A percentile compares a stretch with the other conserved stretches of the same genome.
phyloP scores from a whole-genome alignment of 2,329 filamentous ascomycete species.

The Sporothrix brasiliensis region DNA sequence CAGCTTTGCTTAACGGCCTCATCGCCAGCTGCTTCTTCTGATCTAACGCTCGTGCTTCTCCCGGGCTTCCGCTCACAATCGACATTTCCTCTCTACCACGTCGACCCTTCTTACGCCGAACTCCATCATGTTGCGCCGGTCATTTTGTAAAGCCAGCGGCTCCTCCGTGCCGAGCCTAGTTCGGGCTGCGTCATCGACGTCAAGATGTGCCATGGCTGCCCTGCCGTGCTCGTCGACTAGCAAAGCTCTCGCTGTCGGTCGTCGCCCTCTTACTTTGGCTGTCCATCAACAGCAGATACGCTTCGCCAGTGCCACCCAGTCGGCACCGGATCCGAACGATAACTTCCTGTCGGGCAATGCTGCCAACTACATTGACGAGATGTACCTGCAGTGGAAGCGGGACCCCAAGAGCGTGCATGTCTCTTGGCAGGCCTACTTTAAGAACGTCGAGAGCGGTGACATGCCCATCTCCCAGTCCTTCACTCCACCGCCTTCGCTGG shows the following conservation, averaged over 20 bases:
- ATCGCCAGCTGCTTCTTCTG: slow-evolving; percentile 28
- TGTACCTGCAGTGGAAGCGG: slow-evolving; percentile 97
- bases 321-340: slow-evolving; percentile 78
- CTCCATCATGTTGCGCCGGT: slow-evolving; percentile 34
- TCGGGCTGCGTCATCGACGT: slow-evolving; percentile 30
- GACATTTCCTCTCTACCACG: slow-evolving; percentile 13
- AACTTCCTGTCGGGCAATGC: slow-evolving; percentile 96
- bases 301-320: slow-evolving; percentile 59
- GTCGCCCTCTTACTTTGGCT: slow-evolving; percentile 55
- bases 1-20: background rate
- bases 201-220: slow-evolving; percentile 26
- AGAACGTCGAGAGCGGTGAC: slow-evolving; percentile 96
- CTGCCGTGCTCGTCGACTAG: slow-evolving; percentile 27
- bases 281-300: slow-evolving; percentile 48
- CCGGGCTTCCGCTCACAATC: slow-evolving; percentile 30
- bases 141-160: slow-evolving; percentile 34
- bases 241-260: slow-evolving; percentile 46
- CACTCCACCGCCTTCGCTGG: slow-evolving; percentile 88
- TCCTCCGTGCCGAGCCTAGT: slow-evolving; percentile 28
- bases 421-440: slow-evolving; percentile 99
- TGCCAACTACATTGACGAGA: slow-evolving; percentile 99
- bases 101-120: background rate
- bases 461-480: slow-evolving; percentile 98
- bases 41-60: slow-evolving; percentile 25
- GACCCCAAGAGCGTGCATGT: slow-evolving; percentile 93